Base-by-base conservation (phyloP, 768 basidiomycete genomes). In the Rhodosporidiobolus odoratus region DNA sequence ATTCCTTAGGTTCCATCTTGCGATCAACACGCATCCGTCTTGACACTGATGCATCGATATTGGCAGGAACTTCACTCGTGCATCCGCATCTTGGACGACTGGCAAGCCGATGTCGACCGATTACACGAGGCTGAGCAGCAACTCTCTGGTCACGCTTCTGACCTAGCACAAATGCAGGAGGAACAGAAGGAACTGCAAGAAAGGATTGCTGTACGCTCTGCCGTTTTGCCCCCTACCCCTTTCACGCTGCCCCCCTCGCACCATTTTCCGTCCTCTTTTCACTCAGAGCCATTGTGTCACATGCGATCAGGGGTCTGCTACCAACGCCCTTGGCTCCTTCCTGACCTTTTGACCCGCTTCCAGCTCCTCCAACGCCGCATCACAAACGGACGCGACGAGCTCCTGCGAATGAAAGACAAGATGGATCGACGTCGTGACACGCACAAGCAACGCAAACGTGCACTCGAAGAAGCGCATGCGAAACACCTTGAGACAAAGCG, bases 51-150 rank as follows among this genome's bases (percentile, higher is more conserved):
- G n/a, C n/a, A n/a, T n/a, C n/a, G n/a, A n/a, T n/a, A n/a, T 27
- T 0, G 19, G 21, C 59, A 70, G 68, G 73, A 75, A 34, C 69
- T 75, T 25, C 56, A 54, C 25, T 45, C 61, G 1, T 68, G 66
- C 60, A 66, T 75, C 27, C 63, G 66, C 37, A 23, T 75, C 27
- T 43, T 75, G 48, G 70, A 71, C 38, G 73, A 75, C 45, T 75
- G 70, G 69, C 58, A 68, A 38, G 37, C 37, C 3, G 73, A 75
- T 32, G 61, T 61, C 9, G 65, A 58, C 58, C 65, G 62, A 57
- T 48, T 71, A 16, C 45, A 47, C n/a, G 69, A 71, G 40, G 61
- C 64, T 2, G 58, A 56, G 21, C 27, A 47, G 32, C 45, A 32
- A 38, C 52, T 71, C 13, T 50, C 56, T n/a, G 48, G 65, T 15